phyloP scores from a whole-genome alignment of 2,329 filamentous ascomycete species.

The Passalora sequoiae region DNA sequence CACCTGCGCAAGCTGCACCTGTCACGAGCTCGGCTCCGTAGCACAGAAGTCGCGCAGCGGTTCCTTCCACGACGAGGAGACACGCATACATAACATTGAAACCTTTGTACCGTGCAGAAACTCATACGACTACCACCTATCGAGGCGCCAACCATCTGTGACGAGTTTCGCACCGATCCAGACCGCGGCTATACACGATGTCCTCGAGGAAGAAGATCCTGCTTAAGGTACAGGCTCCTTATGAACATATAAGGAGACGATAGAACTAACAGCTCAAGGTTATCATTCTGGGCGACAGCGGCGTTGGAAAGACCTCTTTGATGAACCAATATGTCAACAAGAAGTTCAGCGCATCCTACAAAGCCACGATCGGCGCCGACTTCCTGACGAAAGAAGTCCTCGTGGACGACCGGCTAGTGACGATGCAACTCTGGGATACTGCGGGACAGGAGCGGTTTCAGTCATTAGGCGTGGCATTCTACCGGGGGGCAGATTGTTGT shows the following conservation, averaged over 20 bases:
- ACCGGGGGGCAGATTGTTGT: conserved; percentile 94
- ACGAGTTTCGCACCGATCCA: no score
- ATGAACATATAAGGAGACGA: neutral
- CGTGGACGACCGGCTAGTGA: conserved; percentile 94
- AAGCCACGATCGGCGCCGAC: conserved; percentile 97
- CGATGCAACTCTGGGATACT: conserved; percentile 99
- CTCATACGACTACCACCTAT: no score
- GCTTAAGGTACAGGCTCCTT: conserved; percentile 29
- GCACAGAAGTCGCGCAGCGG: no score
- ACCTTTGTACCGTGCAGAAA: no score
- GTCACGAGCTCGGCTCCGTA: no score
- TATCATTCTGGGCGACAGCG: conserved; percentile 97
- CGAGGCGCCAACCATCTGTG: no score
- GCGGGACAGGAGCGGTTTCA: conserved; percentile 97
- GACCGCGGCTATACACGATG: conserved; percentile 24
- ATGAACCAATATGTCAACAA: conserved; percentile 99
- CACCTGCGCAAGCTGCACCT: no score
- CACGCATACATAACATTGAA: no score
- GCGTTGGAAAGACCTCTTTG: conserved; percentile 98
- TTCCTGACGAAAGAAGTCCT: conserved; percentile 97
- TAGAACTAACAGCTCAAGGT: conserved; percentile 55
- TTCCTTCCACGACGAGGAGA: no score
- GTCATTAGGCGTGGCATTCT: conserved; percentile 94
- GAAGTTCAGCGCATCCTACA: conserved; percentile 99
- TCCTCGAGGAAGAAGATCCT: conserved; percentile 38